Base-by-base conservation (phyloP, 768 basidiomycete genomes). In the Collybiopsis confluens region DNA sequence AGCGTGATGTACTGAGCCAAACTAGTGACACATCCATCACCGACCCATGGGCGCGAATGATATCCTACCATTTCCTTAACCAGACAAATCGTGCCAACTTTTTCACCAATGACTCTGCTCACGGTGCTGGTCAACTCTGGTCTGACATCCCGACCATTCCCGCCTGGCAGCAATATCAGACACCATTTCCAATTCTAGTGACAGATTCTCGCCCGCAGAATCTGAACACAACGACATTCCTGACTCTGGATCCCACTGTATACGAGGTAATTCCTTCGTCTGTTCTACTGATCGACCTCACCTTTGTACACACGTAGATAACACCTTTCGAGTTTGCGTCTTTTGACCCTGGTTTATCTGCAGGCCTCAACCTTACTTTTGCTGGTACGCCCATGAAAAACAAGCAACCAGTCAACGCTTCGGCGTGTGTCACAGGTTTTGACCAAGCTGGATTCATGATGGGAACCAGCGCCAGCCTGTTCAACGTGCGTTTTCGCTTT, bases 371-470 rank as follows among this genome's bases (percentile, higher is more conserved):
- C 44, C 71, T 81, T 24, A 69, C 78, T 0, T 83, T 78, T 57
- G 76, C 80, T 3, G 92, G 92, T 3, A 90, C 88, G 0, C 73
- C 76, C 54, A 63, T 92, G n/a, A 65, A 67, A 21, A 78, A 86
- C 53, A 87, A 85, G 3, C 62, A 71, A 55, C 76, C 85, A 0
- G 69, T 67, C 6, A 83, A 80, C 55, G 65, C 71, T 5, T 79
- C 81, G 7, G 68, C 79, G 1, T 95, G 92, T 65, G 83, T 84
- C 10, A 80, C 77, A 3, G 84, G 83, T 4, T 92, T 90, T 60
- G 88, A 92, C 62, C 86, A 87, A 64, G 79, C 78, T 0, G 79
- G 77, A 0, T 93, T 90, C 64, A 64, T 92, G 36, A 85, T 90
- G 75, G 90, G 87, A 8, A 82, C 81, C 2, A 90, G 88, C 33